Base-by-base conservation (phyloP, 2,329 filamentous ascomycete species). In the Fusarium compactum region DNA sequence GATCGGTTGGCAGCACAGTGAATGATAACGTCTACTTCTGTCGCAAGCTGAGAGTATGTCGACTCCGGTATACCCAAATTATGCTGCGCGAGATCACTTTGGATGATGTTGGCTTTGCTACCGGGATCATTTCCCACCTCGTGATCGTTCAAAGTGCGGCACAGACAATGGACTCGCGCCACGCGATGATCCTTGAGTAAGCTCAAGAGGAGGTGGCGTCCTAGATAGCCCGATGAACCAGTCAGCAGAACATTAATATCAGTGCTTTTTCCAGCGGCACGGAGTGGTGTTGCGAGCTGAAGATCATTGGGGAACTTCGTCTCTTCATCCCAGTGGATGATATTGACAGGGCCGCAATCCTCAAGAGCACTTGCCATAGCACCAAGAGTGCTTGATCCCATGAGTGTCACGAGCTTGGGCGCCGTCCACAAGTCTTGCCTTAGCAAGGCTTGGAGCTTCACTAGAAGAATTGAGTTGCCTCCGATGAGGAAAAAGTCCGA, bases 401-500 rank as follows among this genome's bases (percentile, higher is more conserved):
- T 61, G 0, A 61, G 53, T 8, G 53, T 25, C 29, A 58, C 44
- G 2, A 61, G 29, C 1, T 45, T 58, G 0, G 58, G 58, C 0
- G 53, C 15, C 0, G 44, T 47, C 8, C 24, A 4, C 2, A 22
- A 50, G 0, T 5, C 29, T 11, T 50, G 15, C 0, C 52, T 40
- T 8, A 61, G 11, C 8, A 50, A 11, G 2, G 52, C 11, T 22
- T 58, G 53, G 0, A 61, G 29, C 5, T 58, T 61, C 5, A 61
- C 58, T 2, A 61, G 34, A 1, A 61, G 34, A 15, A 61, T 43
- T 1, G 58, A 61, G 2, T 57, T 61, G 0, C 53, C 53, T 18
- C 58, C 58, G 6, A 61, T 34, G 20, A 58, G 58, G n/a, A 61
- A 61, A 16, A 61, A 61, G 43, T 50, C 43, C n/a, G 44, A 61